Evolutionary conservation across 257 asterid genomes (phyloP).

Genomic region (Datura wrightii): DNA sequence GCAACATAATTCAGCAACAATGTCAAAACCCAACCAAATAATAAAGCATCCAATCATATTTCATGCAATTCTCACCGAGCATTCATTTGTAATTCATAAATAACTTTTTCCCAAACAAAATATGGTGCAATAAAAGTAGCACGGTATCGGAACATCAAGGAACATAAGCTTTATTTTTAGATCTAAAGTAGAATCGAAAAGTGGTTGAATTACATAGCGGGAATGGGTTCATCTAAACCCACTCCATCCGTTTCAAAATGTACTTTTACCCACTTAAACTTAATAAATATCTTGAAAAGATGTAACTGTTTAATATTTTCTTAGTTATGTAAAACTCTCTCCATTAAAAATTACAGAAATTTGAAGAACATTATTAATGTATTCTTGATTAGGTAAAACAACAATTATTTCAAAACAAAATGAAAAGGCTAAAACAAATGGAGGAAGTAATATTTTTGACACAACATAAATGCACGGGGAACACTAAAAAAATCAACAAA

Average conservation of each 20-base stretch:
- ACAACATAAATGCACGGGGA: background rate
- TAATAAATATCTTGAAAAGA: too few species aligned
- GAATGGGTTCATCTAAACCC: background rate
- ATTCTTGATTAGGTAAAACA: too few species aligned
- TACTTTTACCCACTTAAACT: too few species aligned
- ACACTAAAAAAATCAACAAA: background rate
- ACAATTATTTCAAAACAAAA: too few species aligned
- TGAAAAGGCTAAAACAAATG: too few species aligned
- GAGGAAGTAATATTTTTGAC: background rate
- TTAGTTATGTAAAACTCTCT: too few species aligned
- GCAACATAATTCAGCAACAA: background rate
- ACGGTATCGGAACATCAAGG: background rate
- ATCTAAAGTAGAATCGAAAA: background rate
- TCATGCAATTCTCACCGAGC: background rate
- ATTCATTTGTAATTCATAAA: background rate
- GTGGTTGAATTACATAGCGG: background rate
- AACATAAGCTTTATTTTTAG: background rate
- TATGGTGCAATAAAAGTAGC: background rate
- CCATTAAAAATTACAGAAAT: too few species aligned
- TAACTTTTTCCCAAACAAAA: background rate
- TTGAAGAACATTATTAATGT: too few species aligned
- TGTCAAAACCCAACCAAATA: constrained; percentile 4
- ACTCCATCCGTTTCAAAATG: background rate
- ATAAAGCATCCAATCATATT: background rate
- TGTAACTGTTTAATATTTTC: too few species aligned